These are phyloP conservation scores for Epipyxis sp. DNA, from an alignment of 108 stramenopile genomes.

Conservation along the genomic window DNA sequence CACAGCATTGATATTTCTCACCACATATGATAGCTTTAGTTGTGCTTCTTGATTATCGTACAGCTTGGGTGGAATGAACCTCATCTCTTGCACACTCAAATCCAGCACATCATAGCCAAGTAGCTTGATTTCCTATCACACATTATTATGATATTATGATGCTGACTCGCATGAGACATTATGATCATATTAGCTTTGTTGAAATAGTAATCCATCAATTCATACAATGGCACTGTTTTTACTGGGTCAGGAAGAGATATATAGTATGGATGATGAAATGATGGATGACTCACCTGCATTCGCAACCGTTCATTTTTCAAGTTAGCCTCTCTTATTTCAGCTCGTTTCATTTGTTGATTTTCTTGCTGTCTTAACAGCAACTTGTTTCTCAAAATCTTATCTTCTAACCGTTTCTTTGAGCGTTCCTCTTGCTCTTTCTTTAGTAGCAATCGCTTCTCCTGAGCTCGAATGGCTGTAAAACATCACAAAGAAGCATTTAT, in stretches of 20 bases:
- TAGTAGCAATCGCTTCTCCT: constrained; percentile 21
- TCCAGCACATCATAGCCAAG: constrained; percentile 1
- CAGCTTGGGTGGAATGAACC: background rate
- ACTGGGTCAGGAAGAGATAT: too few relatives aligned
- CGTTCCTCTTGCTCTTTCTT: constrained; percentile 30
- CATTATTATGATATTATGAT: too few relatives aligned
- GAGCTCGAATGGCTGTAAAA: background rate
- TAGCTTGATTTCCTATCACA: background rate
- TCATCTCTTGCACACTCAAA: background rate
- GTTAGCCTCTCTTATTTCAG: constrained; percentile 1
- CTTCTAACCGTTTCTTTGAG: constrained; percentile 10
- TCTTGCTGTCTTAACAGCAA: background rate
- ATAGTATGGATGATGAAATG: too few relatives aligned
- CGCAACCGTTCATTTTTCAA: background rate
- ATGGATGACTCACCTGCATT: too few relatives aligned
- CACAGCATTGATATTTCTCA: too few relatives aligned
- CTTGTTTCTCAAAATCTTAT: constrained; percentile 27
- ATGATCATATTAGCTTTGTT: too few relatives aligned
- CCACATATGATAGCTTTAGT: background rate
- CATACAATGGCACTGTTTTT: too few relatives aligned
- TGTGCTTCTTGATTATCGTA: constrained; percentile 8
- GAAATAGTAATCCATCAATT: too few relatives aligned
- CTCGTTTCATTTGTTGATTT: background rate
- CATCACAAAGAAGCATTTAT: background rate
- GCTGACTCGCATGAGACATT: too few relatives aligned